Conservation (phyloP, 495 filamentous ascomycete species). For the Penicillium dipodomyicola region DNA sequence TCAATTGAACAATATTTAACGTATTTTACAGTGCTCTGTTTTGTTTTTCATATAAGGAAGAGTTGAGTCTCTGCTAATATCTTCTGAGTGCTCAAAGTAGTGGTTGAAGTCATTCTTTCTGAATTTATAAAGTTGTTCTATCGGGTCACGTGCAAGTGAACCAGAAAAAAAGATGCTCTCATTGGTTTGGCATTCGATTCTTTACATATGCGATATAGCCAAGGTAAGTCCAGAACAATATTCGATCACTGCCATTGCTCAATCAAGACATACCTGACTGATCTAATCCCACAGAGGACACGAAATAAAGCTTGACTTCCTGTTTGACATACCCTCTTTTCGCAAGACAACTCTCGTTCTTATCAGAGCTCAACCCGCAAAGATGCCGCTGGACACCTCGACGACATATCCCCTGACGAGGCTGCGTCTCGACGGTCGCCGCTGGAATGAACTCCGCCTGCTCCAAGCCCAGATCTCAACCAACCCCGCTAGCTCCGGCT, state of each 20-base stretch:
- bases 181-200: not conserved
- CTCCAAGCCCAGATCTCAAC: constrained; percentile 87
- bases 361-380: constrained; percentile 15
- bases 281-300: not conserved
- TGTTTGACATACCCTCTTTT: not conserved
- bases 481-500: constrained; percentile 86
- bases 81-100: not conserved
- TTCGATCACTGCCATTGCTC: not conserved
- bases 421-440: constrained; percentile 87
- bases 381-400: constrained; percentile 88
- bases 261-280: not conserved
- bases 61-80: not conserved
- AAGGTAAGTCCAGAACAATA: not conserved
- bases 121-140: not conserved
- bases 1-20: not conserved
- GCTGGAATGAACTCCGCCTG: constrained; percentile 96
- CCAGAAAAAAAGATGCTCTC: constrained; percentile 10
- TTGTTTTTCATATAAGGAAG: not conserved
- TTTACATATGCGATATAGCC: not conserved
- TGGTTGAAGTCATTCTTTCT: not conserved
- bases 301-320: constrained; percentile 3
- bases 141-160: constrained; percentile 3
- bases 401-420: constrained; percentile 77
- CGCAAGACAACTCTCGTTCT: not conserved
- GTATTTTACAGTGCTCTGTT: not conserved